Evolutionary conservation across 495 filamentous ascomycete species (phyloP).

Genomic region (Neurospora intermedia): DNA sequence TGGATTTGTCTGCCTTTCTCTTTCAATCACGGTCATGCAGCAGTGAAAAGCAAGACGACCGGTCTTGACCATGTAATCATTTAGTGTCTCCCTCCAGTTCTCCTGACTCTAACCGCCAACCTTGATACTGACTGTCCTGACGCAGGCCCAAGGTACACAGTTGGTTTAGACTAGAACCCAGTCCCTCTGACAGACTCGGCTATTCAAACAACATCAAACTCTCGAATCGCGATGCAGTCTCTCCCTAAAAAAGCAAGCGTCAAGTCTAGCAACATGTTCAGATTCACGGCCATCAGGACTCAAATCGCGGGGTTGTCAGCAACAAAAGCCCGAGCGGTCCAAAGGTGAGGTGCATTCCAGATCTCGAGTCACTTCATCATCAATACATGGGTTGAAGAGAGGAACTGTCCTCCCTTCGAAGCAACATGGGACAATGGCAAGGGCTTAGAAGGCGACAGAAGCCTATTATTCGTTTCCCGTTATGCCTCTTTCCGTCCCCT

Average conservation of each 20-base stretch:
- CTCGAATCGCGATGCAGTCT: neutral
- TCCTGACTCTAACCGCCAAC: neutral
- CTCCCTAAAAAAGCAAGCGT: neutral
- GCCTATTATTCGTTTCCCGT: no score
- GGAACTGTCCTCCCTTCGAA: neutral
- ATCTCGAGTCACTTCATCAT: neutral
- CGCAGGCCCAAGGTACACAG: no score
- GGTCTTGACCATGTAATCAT: neutral
- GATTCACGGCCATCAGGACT: neutral
- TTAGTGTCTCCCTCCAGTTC: neutral
- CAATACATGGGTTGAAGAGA: neutral
- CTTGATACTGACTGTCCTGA: no score
- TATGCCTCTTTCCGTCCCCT: no score
- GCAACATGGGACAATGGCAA: neutral
- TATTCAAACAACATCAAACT: neutral
- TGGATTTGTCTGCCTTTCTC: neutral
- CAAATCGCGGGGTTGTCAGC: neutral
- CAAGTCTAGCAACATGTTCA: neutral
- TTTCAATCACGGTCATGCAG: neutral
- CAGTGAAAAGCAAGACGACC: neutral
- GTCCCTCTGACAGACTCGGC: no score
- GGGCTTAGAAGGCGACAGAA: neutral
- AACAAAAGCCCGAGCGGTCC: neutral
- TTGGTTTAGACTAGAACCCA: no score
- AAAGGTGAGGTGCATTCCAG: neutral